Evolutionary conservation across 2,329 filamentous ascomycete species (phyloP).

Genomic region (Xylaria sp.): DNA sequence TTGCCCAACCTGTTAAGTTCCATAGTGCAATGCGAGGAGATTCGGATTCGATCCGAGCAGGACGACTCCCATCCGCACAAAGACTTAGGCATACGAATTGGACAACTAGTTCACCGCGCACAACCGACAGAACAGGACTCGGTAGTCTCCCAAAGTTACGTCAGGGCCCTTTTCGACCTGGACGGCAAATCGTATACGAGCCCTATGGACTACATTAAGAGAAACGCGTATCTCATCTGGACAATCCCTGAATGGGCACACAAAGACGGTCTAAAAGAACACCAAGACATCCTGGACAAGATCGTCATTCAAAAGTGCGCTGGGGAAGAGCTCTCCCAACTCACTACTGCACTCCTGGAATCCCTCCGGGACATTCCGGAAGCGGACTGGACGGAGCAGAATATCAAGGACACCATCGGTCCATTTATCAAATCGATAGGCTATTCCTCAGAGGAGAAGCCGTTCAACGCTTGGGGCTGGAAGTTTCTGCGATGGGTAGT

Average conservation of each 20-base stretch:
- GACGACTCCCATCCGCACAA: background rate
- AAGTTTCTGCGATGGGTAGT: slow-evolving; percentile 47
- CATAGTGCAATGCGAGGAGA: slow-evolving; percentile 34
- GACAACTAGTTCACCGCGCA: slow-evolving; percentile 20
- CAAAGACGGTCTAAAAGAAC: slow-evolving; percentile 23
- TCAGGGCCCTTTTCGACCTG: slow-evolving; percentile 37
- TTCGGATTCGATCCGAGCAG: slow-evolving; percentile 16
- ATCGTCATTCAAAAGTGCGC: slow-evolving; percentile 20
- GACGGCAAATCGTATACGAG: slow-evolving; percentile 35
- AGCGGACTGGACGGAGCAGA: slow-evolving; percentile 37
- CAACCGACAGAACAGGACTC: background rate
- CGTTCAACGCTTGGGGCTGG: slow-evolving; percentile 41
- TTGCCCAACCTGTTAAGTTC: slow-evolving; percentile 27
- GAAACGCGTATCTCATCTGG: slow-evolving; percentile 45
- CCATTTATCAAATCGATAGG: slow-evolving; percentile 41
- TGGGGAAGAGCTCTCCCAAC: slow-evolving; percentile 31
- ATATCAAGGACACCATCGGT: slow-evolving; percentile 31
- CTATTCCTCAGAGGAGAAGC: slow-evolving; percentile 13
- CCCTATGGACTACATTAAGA: slow-evolving; percentile 32
- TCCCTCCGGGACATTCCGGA: slow-evolving; percentile 34
- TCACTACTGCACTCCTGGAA: slow-evolving; percentile 33
- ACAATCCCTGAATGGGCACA: slow-evolving; percentile 35
- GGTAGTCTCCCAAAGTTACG: slow-evolving; percentile 32
- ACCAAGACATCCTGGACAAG: background rate
- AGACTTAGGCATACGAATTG: slow-evolving; percentile 31